Base-by-base conservation (phyloP, 164 flowering plant genomes). In the Warburgia ugandensis region DNA sequence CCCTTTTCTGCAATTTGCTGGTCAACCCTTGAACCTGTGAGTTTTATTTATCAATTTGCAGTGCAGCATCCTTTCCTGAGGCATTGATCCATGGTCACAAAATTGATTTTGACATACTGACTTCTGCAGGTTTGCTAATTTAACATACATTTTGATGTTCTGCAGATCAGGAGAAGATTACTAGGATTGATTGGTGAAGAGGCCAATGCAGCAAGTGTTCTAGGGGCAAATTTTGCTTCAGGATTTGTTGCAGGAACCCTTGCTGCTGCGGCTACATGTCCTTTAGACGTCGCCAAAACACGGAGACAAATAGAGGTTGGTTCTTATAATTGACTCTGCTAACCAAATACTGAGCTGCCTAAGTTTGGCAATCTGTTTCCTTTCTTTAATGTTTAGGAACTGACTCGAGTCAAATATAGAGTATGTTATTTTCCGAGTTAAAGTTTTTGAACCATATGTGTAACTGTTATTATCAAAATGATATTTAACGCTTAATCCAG, bases 1-100 rank as follows among this genome's bases (percentile, higher is more conserved):
- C 99, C 99, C 17, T 92, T 80, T 67, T 92, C 99, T 60, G 96
- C 91, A 23, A 86, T 92, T 41, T 92, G 99, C 68, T 92, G 99
- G 99, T 77, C 97, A 39, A 79, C 89, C 38, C 91, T 92, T 55
- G 99, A 92, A 66, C 99, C 94, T 14, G 96, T 87, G 54, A 77
- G 77, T 22, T 46, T 68, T n/a, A 21, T 7, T 40, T 39, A 16
- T 44, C 30, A 51, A 38, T 10, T 5, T 3, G 10, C 31, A 1
- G 22, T 25, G 27, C 17, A 22, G 4, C 11, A 0, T 8, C 14
- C 31, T 2, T 6, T n/a, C 30, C 1, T 27, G 6, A 38, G 4
- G 30, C 3, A 1, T 10, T 26, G 25, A 25, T 45, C 5, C 4
- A 45, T 11, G 8, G 6, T n/a, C n/a, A n/a, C n/a, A n/a, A n/a